Percentiles rank a stretch among this genome's conserved stretches.
Evolutionary conservation across 1,284 basidiomycete genomes (phyloP).

Genomic region (Chalciporus sp.): DNA sequence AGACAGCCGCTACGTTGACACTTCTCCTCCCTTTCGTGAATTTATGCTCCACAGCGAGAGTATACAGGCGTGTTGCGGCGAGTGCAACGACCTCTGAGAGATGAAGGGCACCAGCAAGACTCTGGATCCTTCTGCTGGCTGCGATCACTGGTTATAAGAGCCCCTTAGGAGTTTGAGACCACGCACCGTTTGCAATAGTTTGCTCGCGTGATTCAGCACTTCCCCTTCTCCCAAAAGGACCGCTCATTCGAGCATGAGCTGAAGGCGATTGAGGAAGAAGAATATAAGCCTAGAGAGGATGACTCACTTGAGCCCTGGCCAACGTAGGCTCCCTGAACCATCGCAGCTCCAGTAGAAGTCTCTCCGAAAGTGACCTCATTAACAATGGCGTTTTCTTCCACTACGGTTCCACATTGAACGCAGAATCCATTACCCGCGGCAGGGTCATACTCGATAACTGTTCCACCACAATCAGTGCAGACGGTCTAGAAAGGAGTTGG

Average conservation of each 20-base stretch:
- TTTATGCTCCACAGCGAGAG: slow-evolving; percentile 91
- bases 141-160: slow-evolving; percentile 5
- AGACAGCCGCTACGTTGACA: slow-evolving; percentile 93
- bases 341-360: slow-evolving; percentile 88
- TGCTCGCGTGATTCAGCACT: slow-evolving; percentile 82
- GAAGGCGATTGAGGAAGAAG: slow-evolving; percentile 8
- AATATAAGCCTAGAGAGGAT: not conserved
- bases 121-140: slow-evolving; percentile 85
- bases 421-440: slow-evolving; percentile 86
- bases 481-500: slow-evolving; percentile 38
- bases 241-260: slow-evolving; percentile 81
- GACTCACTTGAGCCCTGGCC: slow-evolving; percentile 87
- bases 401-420: slow-evolving; percentile 82
- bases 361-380: slow-evolving; percentile 95
- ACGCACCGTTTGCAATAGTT: slow-evolving; percentile 83
- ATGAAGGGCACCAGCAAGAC: slow-evolving; percentile 76
- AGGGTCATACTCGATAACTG: slow-evolving; percentile 79
- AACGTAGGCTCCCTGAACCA: slow-evolving; percentile 96
- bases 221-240: slow-evolving; percentile 78
- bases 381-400: slow-evolving; percentile 95
- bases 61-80: slow-evolving; percentile 87
- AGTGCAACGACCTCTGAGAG: slow-evolving; percentile 82
- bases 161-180: not conserved
- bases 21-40: slow-evolving; percentile 93
- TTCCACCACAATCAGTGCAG: slow-evolving; percentile 75